Percentiles rank a stretch among this genome's conserved stretches.
phyloP scores from a whole-genome alignment of 768 basidiomycete genomes.

The Lactifluus piperatus region DNA sequence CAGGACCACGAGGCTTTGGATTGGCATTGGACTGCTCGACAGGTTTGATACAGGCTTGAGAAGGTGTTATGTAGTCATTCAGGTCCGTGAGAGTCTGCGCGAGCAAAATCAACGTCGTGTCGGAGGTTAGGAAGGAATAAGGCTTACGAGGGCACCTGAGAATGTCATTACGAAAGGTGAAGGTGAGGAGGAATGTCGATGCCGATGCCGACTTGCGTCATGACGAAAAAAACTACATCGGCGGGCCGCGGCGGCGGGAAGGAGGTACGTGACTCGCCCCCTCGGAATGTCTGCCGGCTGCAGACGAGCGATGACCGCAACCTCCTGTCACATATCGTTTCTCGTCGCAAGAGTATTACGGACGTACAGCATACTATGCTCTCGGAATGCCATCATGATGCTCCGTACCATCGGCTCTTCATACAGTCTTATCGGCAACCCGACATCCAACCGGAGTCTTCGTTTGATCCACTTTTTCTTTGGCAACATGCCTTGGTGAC shows the following conservation, averaged over 20 bases:
- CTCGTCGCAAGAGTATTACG: not conserved
- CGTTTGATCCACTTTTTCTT: too few relatives aligned
- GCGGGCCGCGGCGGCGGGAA: not conserved
- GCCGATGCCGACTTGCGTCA: not conserved
- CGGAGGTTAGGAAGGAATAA: not conserved
- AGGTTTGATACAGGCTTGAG: constrained; percentile 96
- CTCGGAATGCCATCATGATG: too few relatives aligned
- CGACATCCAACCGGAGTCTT: too few relatives aligned
- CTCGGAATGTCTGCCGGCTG: too few relatives aligned
- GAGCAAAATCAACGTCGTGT: too few relatives aligned
- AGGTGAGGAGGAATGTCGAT: not conserved
- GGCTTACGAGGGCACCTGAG: constrained; percentile 15
- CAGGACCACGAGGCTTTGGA: constrained; percentile 31
- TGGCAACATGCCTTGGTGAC: too few relatives aligned
- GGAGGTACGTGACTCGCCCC: not conserved
- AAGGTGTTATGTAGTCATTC: constrained; percentile 95
- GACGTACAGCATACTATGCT: not conserved
- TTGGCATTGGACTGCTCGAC: constrained; percentile 47
- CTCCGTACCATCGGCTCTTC: not conserved
- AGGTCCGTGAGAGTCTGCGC: constrained; percentile 81
- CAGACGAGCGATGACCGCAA: too few relatives aligned
- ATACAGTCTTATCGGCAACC: too few relatives aligned
- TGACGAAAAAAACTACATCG: not conserved
- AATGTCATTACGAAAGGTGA: constrained; percentile 5
- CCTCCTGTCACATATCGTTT: too few relatives aligned